Base-by-base conservation (phyloP, 306 rosid genomes). In the Casuarina cunninghamiana region DNA sequence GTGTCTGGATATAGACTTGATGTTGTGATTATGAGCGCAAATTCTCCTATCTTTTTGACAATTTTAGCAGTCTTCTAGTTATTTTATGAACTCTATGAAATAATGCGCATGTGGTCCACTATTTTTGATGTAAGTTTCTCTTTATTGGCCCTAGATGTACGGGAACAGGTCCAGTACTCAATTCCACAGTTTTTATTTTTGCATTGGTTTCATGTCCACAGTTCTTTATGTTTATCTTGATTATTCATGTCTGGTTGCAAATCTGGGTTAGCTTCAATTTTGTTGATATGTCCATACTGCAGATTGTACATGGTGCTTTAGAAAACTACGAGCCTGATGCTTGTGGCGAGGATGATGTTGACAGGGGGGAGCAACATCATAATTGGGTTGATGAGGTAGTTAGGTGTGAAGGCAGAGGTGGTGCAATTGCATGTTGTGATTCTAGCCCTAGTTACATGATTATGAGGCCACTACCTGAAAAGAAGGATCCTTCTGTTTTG, bases 381-480 rank as follows among this genome's bases (percentile, higher is more conserved):
- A 96, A 93, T 87, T 96, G 99, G 99, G 94, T 96, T 53, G 87
- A 96, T 71, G 99, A 96, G 88, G 97, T 96, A 53, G 86, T 91
- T 57, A 84, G 99, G n/a, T 82, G 85, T 75, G 98, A 93, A 82
- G 87, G 93, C 49, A 83, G 91, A 78, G 78, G 87, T 79, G 91
- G 88, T 88, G 78, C 83, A 43, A 78, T 82, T 58, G 77, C 73
- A 45, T 83, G 91, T 74, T 76, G 78, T 76, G 90, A 87, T 72
- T 69, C 79, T 80, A 87, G 80, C 77, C 80, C 91, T 60, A 79
- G 81, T 74, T 72, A 84, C 82, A 73, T 81, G 89, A 71, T 79
- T 78, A 79, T 83, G 79, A 89, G 84, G 74, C 89, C 93, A 13
- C 87, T 84, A n/a, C 98, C 97, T 16, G 97, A 87, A 69, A 82